phyloP scores from a whole-genome alignment of 768 basidiomycete genomes.

The Sistotremastrum niveocremeum region DNA sequence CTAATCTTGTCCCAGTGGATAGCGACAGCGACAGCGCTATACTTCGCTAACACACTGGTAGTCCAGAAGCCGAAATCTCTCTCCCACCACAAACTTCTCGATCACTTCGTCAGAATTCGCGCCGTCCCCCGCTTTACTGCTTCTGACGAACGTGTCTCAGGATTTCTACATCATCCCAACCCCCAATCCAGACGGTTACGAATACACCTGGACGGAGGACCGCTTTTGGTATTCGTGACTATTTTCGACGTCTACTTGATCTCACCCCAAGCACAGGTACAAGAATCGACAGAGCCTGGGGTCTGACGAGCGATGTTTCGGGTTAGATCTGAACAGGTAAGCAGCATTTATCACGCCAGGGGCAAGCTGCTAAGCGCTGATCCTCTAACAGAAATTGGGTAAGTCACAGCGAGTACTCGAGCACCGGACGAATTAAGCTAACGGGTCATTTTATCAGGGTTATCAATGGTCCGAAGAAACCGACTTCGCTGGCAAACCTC shows the following conservation, averaged over 20 bases:
- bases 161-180: slow-evolving; percentile 57
- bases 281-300: slow-evolving; percentile 53
- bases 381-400: slow-evolving; percentile 44
- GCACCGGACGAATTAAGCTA: neutral
- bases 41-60: slow-evolving; percentile 59
- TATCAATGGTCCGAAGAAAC: slow-evolving; percentile 47
- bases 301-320: slow-evolving; percentile 38
- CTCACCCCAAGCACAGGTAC: slow-evolving; percentile 29
- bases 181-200: slow-evolving; percentile 63
- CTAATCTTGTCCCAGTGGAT: slow-evolving; percentile 47
- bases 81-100: slow-evolving; percentile 27
- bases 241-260: neutral
- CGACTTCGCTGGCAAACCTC: slow-evolving; percentile 11
- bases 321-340: slow-evolving; percentile 70
- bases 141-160: slow-evolving; percentile 13
- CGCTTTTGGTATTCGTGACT: slow-evolving; percentile 39
- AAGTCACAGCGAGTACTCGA: slow-evolving; percentile 5
- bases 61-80: slow-evolving; percentile 31
- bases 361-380: too few species aligned
- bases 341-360: slow-evolving; percentile 6
- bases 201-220: slow-evolving; percentile 57
- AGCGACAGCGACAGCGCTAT: slow-evolving; percentile 58
- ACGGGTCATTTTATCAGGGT: slow-evolving; percentile 30
- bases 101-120: slow-evolving; percentile 32
- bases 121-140: slow-evolving; percentile 2